Conservation (phyloP, 2,329 filamentous ascomycete genomes). For the Aureobasidium sp. region DNA sequence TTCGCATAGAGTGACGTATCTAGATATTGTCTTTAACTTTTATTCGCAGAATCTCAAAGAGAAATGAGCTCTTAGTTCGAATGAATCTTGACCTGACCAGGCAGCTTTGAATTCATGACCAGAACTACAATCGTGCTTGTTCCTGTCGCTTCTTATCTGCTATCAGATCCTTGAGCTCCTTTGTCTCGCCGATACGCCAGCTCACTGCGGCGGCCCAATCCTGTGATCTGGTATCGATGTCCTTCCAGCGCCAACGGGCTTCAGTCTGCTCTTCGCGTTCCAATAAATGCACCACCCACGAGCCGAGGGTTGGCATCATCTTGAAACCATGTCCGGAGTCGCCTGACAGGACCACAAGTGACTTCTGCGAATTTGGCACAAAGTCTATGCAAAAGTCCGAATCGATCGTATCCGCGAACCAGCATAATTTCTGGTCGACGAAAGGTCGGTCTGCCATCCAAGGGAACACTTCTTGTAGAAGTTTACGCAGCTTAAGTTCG, state of each 20-base stretch:
- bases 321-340: constrained; percentile 57
- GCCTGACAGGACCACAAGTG: constrained; percentile 44
- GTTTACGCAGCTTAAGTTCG: constrained; percentile 41
- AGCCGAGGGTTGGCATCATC: constrained; percentile 51
- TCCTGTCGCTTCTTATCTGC: neutral
- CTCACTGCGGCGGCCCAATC: constrained; percentile 38
- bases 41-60: too few relatives aligned
- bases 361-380: constrained; percentile 40
- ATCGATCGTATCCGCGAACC: constrained; percentile 53
- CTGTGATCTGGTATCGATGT: constrained; percentile 19
- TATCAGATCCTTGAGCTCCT: constrained; percentile 17
- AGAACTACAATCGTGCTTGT: neutral
- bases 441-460: constrained; percentile 46
- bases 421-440: constrained; percentile 48
- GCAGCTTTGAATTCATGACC: too few relatives aligned
- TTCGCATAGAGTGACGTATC: too few relatives aligned
- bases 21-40: too few relatives aligned
- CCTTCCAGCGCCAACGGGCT: constrained; percentile 46
- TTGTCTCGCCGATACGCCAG: constrained; percentile 36
- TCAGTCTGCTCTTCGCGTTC: constrained; percentile 36
- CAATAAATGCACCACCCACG: constrained; percentile 43
- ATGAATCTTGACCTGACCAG: too few relatives aligned
- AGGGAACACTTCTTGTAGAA: constrained; percentile 46
- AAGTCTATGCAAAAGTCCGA: constrained; percentile 54
- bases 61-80: too few relatives aligned